Conservation (phyloP, 805 yeast genomes). For the Metahyphopichia silvanorum region DNA sequence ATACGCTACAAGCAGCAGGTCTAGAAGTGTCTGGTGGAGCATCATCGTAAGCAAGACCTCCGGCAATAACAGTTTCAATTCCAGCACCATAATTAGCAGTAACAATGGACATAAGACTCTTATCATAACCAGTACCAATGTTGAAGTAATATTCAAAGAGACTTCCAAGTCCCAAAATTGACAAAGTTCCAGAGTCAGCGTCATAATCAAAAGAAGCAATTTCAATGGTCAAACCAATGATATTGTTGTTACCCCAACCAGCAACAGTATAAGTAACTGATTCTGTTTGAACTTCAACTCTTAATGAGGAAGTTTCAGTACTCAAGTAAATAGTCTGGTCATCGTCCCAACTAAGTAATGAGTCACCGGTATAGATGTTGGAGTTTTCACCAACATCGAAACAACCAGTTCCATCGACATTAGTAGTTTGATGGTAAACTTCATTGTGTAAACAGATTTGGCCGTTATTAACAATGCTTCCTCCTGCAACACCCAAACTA, state of each 20-base stretch:
- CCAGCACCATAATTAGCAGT: conserved; percentile 16
- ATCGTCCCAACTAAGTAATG: conserved; percentile 9
- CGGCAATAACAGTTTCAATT: conserved; percentile 4
- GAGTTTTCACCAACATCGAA: conserved; percentile 15
- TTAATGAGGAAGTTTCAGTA: conserved; percentile 12
- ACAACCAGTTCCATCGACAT: conserved; percentile 24
- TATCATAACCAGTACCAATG: conserved; percentile 22
- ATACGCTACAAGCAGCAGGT: neutral
- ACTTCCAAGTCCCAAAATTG: too few relatives aligned
- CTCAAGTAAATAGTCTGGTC: conserved; percentile 17
- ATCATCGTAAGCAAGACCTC: neutral
- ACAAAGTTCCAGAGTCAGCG: conserved; percentile 15
- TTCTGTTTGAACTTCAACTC: conserved; percentile 10
- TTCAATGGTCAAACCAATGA: conserved; percentile 9
- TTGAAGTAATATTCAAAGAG: too few relatives aligned
- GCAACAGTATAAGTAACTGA: conserved; percentile 17
- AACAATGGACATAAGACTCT: conserved; percentile 8
- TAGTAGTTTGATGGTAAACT: conserved; percentile 17
- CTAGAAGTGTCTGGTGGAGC: neutral
- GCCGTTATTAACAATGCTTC: conserved; percentile 15
- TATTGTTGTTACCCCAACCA: conserved; percentile 23
- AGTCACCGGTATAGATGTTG: conserved; percentile 8
- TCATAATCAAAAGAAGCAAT: conserved; percentile 4
- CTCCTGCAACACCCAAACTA: conserved; percentile 8
- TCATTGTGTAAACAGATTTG: conserved; percentile 22